These are phyloP conservation scores for Colletotrichum acutatum DNA, from an alignment of 2,329 filamentous ascomycete genomes.

Conservation along the genomic window DNA sequence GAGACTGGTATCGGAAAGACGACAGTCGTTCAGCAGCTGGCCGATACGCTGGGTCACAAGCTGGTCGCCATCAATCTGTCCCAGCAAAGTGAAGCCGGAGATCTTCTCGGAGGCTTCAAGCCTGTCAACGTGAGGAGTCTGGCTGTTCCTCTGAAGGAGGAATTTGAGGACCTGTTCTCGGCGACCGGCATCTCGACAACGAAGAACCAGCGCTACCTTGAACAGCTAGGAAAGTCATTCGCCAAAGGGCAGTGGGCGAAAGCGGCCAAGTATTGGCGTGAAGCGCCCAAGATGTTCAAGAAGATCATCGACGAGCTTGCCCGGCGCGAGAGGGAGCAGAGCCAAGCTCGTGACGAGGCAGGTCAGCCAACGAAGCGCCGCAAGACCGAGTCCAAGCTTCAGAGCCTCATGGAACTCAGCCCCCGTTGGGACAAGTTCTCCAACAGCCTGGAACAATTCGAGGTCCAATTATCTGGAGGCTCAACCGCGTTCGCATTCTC, in stretches of 20 bases:
- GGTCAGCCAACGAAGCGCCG: conserved; percentile 76
- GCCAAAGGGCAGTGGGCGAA: conserved; percentile 88
- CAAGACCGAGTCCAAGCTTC: conserved; percentile 74
- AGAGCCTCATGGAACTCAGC: conserved; percentile 66
- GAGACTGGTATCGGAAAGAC: conserved; percentile 99
- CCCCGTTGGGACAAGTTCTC: conserved; percentile 86
- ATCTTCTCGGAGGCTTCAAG: conserved; percentile 95
- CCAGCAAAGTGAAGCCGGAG: conserved; percentile 97
- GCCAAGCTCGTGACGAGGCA: conserved; percentile 45
- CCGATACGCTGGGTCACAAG: conserved; percentile 84
- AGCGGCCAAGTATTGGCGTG: conserved; percentile 86
- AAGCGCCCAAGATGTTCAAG: conserved; percentile 89
- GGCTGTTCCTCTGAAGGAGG: conserved; percentile 89
- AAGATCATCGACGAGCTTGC: conserved; percentile 70
- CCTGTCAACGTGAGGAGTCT: conserved; percentile 91
- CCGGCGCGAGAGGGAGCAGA: conserved; percentile 54
- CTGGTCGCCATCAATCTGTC: conserved; percentile 95
- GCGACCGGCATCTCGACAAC: conserved; percentile 85
- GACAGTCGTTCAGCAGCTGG: conserved; percentile 92
- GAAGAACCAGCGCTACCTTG: conserved; percentile 88
- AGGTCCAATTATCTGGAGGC: conserved; percentile 79
- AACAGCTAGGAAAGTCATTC: conserved; percentile 82
- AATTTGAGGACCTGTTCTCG: conserved; percentile 90
- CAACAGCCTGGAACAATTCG: conserved; percentile 79
- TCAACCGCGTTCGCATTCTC: conserved; percentile 88